Conservation (phyloP, 139 green algal genomes). For the Marvania coccoides region DNA sequence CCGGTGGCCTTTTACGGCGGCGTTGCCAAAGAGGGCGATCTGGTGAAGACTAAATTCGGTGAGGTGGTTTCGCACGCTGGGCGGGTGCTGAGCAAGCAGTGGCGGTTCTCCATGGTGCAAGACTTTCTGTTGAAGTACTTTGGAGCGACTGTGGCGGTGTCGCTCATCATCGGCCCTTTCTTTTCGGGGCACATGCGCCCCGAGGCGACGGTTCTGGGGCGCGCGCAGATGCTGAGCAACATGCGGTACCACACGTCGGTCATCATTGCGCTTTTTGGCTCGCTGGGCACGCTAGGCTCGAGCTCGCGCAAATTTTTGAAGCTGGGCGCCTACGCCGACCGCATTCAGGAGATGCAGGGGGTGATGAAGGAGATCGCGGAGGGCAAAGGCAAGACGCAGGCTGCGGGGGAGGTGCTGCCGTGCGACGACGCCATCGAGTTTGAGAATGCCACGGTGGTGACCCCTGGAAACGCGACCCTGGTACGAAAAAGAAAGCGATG, state of each 20-base stretch:
- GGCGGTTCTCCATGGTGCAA: constrained; percentile 59
- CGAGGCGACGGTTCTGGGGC: constrained; percentile 24
- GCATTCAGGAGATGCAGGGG: constrained; percentile 40
- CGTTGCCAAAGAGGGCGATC: constrained; percentile 33
- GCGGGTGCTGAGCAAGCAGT: constrained; percentile 48
- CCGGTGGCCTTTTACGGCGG: constrained; percentile 51
- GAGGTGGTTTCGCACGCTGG: constrained; percentile 29
- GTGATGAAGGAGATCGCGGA: constrained; percentile 16
- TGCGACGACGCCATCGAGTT: constrained; percentile 52
- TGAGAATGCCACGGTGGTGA: constrained; percentile 57
- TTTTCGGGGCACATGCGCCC: constrained; percentile 55
- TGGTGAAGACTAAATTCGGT: constrained; percentile 27
- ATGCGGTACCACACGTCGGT: constrained; percentile 80
- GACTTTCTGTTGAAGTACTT: constrained; percentile 78
- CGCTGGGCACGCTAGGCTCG: constrained; percentile 52
- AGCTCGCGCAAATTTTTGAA: constrained; percentile 46
- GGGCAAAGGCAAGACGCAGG: not conserved
- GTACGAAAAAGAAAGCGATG: too few relatives aligned
- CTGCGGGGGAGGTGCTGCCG: not conserved
- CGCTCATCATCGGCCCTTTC: constrained; percentile 78
- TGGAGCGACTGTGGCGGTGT: constrained; percentile 62
- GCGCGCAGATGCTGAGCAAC: constrained; percentile 61
- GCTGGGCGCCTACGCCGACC: constrained; percentile 50
- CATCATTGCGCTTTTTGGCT: constrained; percentile 60
- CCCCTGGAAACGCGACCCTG: constrained; percentile 46